These are phyloP conservation scores for Quercus parvula DNA, from an alignment of 306 rosid species.

Conservation along the genomic window DNA sequence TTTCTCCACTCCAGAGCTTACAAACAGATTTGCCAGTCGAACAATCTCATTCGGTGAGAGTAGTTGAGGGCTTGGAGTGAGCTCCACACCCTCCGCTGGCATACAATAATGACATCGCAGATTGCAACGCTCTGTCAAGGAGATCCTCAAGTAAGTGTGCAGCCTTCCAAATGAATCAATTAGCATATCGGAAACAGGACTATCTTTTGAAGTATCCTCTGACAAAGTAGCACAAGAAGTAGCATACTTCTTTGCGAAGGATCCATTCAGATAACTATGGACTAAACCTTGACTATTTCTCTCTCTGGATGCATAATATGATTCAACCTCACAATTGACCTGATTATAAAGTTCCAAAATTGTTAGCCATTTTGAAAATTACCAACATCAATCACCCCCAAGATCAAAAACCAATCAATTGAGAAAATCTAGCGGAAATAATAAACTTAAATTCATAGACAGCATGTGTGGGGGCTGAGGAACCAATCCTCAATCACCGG, in stretches of 20 bases:
- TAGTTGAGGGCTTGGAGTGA: conserved; percentile 61
- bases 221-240: conserved; percentile 47
- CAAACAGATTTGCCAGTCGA: conserved; percentile 67
- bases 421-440: neutral
- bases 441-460: neutral
- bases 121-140: conserved; percentile 92
- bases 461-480: conserved; percentile 6
- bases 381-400: neutral
- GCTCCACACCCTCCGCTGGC: conserved; percentile 92
- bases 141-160: conserved; percentile 90
- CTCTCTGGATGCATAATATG: conserved; percentile 23
- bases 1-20: conserved; percentile 73
- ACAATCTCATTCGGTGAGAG: conserved; percentile 60
- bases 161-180: conserved; percentile 93
- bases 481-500: neutral
- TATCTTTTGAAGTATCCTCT: conserved; percentile 45
- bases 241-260: conserved; percentile 34
- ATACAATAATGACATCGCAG: conserved; percentile 88
- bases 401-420: neutral
- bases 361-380: neutral
- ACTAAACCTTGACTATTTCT: conserved; percentile 15
- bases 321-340: conserved; percentile 42
- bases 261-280: conserved; percentile 25
- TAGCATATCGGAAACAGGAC: conserved; percentile 67
- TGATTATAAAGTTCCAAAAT: conserved; percentile 16